Evolutionary conservation across 139 green algal species (phyloP), one percentile per base, ranked within the genome.

Genomic region (Chlorella ohadii): DNA sequence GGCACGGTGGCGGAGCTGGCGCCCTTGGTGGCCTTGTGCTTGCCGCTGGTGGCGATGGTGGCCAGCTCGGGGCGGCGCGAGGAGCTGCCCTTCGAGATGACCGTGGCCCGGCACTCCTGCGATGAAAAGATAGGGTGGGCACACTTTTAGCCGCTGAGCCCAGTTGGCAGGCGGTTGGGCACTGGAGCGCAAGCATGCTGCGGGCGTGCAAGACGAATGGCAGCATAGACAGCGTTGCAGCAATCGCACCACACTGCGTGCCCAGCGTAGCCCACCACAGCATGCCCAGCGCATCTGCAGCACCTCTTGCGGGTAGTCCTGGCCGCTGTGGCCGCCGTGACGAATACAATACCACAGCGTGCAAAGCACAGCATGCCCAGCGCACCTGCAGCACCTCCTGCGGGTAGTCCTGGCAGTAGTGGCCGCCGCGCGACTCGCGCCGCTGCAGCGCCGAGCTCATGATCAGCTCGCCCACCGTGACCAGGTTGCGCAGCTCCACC

Each of bases 401-500:
- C 2, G 94, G 95, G 78, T 91, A 95, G 74, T 98, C 95, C 12
- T 82, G 28, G 78, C 87, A 89, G 82, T 90, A 98, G 87, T 99
- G 96, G 44, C 93, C 74, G 27, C 96, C 96, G 23, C 96, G 87
- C 44, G 82, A 93, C 92, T 99, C 96, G 7, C 88, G 84, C 47
- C 96, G 94, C 82, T 94, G 88, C 84, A 98, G 88, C 9, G 97
- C 96, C 71, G 90, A 94, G 7, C 84, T 87, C 56, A 97, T 85
- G 55, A 97, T 92, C 31, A 98, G 91, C 89, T 97, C 91, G 13
- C 92, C 97, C 23, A 97, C 92, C 4, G 90, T 95, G 2, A 93
- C 89, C 70, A 99, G 83, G 91, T 98, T 99, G 55, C 90, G 84
- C 63, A 99, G 89, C 92, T 99, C 97, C 33, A 95, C 86, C 61